Evolutionary conservation across 352 stramenopile species (phyloP), one percentile per base, ranked within the genome.

Genomic region (Phytophthora rubi): DNA sequence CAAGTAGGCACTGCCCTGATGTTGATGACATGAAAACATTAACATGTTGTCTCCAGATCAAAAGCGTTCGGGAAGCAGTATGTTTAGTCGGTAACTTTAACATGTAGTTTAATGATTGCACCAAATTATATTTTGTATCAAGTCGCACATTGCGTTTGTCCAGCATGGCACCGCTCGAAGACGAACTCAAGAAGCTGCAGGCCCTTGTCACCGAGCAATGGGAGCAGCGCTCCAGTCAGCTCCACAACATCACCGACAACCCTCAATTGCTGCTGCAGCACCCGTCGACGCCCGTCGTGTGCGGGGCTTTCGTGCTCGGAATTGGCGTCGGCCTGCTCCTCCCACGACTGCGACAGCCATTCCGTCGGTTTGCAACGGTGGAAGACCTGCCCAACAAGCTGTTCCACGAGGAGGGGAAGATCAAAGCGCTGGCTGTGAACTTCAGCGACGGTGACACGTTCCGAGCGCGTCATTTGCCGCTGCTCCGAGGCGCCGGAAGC

Each of bases 391-490:
- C 90, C 28, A 80, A 82, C 52, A 73, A 66, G 54, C 82, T 87
- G 47, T 95, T 97, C 77, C 64, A 91, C 47, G 42, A 91, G 7
- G 76, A 94, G 58, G 74, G 70, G 23, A 72, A 79, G 32, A 68
- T 97, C 51, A 67, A 72, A 4, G 90, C 81, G 10, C 59, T 76
- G 5, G 77, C 77, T 42, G 80, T 93, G 32, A 87, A 66, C 53
- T 76, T 88, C 59, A 92, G 83, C 23, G 90, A 97, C 59, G 90
- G 90, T 7, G 90, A 96, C 73, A 97, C 88, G 61, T 91, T 97
- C 65, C 85, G 90, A 62, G 84, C 77, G 59, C 84, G 87, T 10
- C 82, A 95, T 72, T 48, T 88, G 57, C 83, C 88, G 42, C 68
- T 91, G 21, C 70, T 77, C 47, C 68, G 85, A 37, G 66, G 81